A percentile compares a stretch with the other conserved stretches of the same genome.
Conservation (phyloP, 768 basidiomycete species). For the Serendipita sp. region DNA sequence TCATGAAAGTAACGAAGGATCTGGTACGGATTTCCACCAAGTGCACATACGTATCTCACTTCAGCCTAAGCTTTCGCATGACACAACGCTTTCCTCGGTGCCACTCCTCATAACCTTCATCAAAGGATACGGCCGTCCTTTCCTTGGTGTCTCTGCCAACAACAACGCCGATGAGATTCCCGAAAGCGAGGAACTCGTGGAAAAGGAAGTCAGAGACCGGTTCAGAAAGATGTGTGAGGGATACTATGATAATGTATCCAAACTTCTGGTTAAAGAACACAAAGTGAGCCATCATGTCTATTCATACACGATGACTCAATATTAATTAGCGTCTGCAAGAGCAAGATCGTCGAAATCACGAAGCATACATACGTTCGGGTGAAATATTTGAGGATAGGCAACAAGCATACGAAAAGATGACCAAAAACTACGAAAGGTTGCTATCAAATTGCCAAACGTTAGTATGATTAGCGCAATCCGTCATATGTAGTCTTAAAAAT, state of each 20-base stretch:
- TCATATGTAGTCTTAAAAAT: background rate
- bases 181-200: slow-evolving; percentile 55
- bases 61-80: slow-evolving; percentile 57
- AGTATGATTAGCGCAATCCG: slow-evolving; percentile 16
- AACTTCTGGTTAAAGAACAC: slow-evolving; percentile 84
- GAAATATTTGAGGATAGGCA: slow-evolving; percentile 99
- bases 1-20: slow-evolving; percentile 76
- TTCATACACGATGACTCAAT: background rate
- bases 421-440: slow-evolving; percentile 84
- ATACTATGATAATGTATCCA: slow-evolving; percentile 83
- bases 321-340: slow-evolving; percentile 72
- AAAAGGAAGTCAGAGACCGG: slow-evolving; percentile 70
- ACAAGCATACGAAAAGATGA: slow-evolving; percentile 98
- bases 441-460: slow-evolving; percentile 79
- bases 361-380: slow-evolving; percentile 97
- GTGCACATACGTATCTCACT: slow-evolving; percentile 11
- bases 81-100: slow-evolving; percentile 71
- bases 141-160: slow-evolving; percentile 47
- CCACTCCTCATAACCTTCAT: slow-evolving; percentile 85
- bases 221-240: slow-evolving; percentile 88
- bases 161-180: background rate
- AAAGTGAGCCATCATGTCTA: slow-evolving; percentile 36
- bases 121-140: slow-evolving; percentile 81
- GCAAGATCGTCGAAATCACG: slow-evolving; percentile 91
- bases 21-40: slow-evolving; percentile 40